A percentile compares a stretch with the other conserved stretches of the same genome.
Conservation (phyloP, 2,329 filamentous ascomycete species). For the Stachybotrys elegans region DNA sequence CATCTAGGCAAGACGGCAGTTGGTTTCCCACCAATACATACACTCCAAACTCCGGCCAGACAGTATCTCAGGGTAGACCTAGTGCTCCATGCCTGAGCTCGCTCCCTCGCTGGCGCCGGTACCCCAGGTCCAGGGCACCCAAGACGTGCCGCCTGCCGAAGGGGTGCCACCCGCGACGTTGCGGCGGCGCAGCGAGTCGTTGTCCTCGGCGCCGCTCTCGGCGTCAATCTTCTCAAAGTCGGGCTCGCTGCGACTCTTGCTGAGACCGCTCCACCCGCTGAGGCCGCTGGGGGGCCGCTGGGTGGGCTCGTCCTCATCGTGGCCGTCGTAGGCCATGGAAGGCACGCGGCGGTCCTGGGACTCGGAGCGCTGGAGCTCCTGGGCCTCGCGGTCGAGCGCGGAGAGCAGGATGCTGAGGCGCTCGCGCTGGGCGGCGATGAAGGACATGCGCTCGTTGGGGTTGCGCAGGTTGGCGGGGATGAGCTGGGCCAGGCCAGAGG, state of each 20-base stretch:
- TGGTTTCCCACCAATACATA: no score
- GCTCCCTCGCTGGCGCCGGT: constrained; percentile 17
- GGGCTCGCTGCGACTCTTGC: constrained; percentile 77
- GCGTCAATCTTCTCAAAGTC: constrained; percentile 88
- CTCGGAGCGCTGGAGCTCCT: constrained; percentile 45
- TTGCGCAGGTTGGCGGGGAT: constrained; percentile 65
- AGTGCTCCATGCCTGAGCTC: constrained; percentile 33
- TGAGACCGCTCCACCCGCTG: constrained; percentile 52
- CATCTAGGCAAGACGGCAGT: no score
- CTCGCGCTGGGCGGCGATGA: constrained; percentile 75
- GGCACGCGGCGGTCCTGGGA: constrained; percentile 14
- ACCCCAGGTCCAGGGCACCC: constrained; percentile 47
- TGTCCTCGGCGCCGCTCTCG: constrained; percentile 59
- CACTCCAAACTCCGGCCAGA: constrained; percentile 23
- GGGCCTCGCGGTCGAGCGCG: constrained; percentile 75
- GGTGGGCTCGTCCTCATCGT: constrained; percentile 26
- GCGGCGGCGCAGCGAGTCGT: constrained; percentile 29
- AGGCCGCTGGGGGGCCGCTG: constrained; percentile 44
- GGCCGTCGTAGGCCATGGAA: constrained; percentile 19
- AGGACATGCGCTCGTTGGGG: constrained; percentile 63
- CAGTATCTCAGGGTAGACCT: constrained; percentile 9
- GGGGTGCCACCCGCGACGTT: constrained; percentile 16
- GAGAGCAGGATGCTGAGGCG: constrained; percentile 68
- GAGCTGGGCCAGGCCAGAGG: constrained; percentile 25
- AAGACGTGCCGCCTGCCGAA: constrained; percentile 28